Conservation (phyloP, 2,329 filamentous ascomycete genomes). For the Aspergillus sp. region DNA sequence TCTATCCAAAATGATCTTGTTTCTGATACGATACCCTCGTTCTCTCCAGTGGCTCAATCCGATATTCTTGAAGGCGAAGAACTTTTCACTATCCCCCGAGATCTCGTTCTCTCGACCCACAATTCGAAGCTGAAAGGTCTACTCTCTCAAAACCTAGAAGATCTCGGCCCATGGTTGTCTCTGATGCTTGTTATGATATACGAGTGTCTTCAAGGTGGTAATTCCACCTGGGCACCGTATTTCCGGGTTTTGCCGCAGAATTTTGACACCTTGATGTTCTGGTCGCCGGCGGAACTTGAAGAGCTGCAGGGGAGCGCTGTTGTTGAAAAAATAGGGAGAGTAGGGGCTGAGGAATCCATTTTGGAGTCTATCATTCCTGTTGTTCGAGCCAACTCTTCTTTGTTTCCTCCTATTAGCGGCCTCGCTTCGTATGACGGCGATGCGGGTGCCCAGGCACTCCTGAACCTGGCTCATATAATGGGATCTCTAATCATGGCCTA, state of each 20-base stretch:
- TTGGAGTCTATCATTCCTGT: slow-evolving; percentile 56
- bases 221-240: slow-evolving; percentile 75
- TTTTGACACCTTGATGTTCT: slow-evolving; percentile 92
- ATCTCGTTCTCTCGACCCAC: slow-evolving; percentile 67
- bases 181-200: slow-evolving; percentile 79
- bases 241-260: slow-evolving; percentile 68
- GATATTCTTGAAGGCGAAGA: slow-evolving; percentile 73
- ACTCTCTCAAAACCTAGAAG: slow-evolving; percentile 56
- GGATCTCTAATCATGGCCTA: slow-evolving; percentile 90
- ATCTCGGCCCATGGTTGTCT: slow-evolving; percentile 53
- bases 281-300: slow-evolving; percentile 67
- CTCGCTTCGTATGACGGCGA: slow-evolving; percentile 44
- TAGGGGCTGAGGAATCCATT: slow-evolving; percentile 70
- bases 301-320: slow-evolving; percentile 76
- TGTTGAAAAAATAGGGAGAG: slow-evolving; percentile 72
- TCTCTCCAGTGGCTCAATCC: slow-evolving; percentile 61
- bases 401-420: slow-evolving; percentile 42
- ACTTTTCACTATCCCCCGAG: slow-evolving; percentile 76
- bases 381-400: slow-evolving; percentile 39
- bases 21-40: slow-evolving; percentile 23
- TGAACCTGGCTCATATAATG: slow-evolving; percentile 71
- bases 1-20: slow-evolving; percentile 11
- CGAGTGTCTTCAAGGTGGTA: slow-evolving; percentile 61
- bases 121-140: slow-evolving; percentile 67
- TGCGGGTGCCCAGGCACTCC: slow-evolving; percentile 47